Evolutionary conservation across 257 asterid genomes (phyloP), one percentile per base, ranked within the genome.

Genomic region (Striga asiatica): DNA sequence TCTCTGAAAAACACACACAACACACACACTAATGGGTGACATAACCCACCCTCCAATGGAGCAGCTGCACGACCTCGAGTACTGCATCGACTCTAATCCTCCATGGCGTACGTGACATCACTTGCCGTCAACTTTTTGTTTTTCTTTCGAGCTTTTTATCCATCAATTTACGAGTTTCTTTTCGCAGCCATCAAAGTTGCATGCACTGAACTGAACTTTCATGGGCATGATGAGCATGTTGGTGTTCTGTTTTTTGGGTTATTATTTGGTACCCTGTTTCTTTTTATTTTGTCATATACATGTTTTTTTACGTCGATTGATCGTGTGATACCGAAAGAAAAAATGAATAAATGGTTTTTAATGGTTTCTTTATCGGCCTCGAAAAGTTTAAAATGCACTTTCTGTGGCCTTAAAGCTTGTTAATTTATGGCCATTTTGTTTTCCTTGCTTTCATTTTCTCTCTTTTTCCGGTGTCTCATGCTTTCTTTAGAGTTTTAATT

Each of bases 51-150:
- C 76, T 58, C 96, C 96, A 56, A 88, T 84, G 96, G 96, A 88
- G 9, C 96, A 88, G 70, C 94, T 88, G 28, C 93, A 81, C 50
- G 96, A 88, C 96, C 93, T 88, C 49, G 94, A 88, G 43, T 81
- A 81, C 66, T 88, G 96, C 93, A 88, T 88, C 71, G 96, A 88
- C 75, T 88, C 96, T 45, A 88, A 88, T 62, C 96, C 96, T 27
- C 93, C 96, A 50, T 88, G 96, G 96, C 76, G 94, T 88, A 84
- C 39, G 78, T 64, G 9, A 13, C 22, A 37, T 37, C n/a, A 11
- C 3, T n/a, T 5, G 35, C 8, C 47, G 0, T 39, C 16, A 14
- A 20, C 22, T 41, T 14, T 17, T 41, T 6, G 14, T 41, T 41
- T 5, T 1, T 18, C 14, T n/a, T n/a, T n/a, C n/a, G n/a, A n/a